A percentile compares a stretch with the other conserved stretches of the same genome.
These are phyloP conservation scores for Jimgerdemannia flammicorona DNA, from an alignment of 192 early-diverging fungal genomes.

Conservation along the genomic window DNA sequence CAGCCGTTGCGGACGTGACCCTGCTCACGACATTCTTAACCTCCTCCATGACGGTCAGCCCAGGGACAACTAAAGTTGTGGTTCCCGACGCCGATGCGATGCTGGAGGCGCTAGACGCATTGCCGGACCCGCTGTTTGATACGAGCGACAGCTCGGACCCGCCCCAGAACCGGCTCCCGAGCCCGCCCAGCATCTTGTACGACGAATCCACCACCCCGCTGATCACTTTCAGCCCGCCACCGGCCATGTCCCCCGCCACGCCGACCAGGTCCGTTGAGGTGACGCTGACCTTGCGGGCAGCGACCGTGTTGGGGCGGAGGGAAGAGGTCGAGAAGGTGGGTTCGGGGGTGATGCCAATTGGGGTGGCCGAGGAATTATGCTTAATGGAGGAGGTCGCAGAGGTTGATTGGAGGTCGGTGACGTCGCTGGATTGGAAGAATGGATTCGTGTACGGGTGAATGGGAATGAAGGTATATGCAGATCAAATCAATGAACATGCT, in stretches of 20 bases:
- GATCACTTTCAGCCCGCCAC: constrained; percentile 36
- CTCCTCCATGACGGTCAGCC: constrained; percentile 13
- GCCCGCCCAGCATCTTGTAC: constrained; percentile 40
- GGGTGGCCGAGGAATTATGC: constrained; percentile 13
- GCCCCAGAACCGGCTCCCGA: constrained; percentile 32
- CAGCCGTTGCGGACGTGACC: neutral
- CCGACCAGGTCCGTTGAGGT: constrained; percentile 26
- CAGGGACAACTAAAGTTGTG: neutral
- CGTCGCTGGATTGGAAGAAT: constrained; percentile 4
- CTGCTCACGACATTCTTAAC: constrained; percentile 12
- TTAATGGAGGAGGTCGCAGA: neutral
- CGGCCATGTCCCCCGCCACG: constrained; percentile 24
- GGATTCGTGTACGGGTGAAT: neutral
- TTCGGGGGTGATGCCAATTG: neutral
- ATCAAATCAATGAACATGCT: neutral
- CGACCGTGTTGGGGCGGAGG: constrained; percentile 25
- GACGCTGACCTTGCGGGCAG: constrained; percentile 26
- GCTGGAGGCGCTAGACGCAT: neutral
- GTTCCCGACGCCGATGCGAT: neutral
- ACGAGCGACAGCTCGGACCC: constrained; percentile 4
- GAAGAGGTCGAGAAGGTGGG: constrained; percentile 8
- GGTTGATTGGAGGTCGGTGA: constrained; percentile 14
- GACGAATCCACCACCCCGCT: constrained; percentile 49
- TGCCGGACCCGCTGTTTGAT: neutral
- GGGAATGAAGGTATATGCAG: neutral